Conservation (phyloP, 441 rosid genomes). For the Flueggea neowawraea region DNA sequence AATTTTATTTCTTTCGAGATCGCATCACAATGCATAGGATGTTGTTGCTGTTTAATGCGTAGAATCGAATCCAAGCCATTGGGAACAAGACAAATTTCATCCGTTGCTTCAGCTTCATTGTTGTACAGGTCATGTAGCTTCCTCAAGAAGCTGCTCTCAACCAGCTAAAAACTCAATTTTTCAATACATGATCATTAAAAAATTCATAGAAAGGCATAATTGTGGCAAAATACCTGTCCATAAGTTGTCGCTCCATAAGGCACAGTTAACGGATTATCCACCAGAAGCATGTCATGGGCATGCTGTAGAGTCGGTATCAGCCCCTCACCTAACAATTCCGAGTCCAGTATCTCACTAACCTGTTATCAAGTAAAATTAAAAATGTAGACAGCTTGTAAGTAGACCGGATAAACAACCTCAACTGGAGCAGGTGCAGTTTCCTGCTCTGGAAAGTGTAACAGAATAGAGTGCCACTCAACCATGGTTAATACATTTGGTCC, state of each 20-base stretch:
- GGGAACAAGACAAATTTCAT: constrained; percentile 67
- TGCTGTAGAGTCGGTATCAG: constrained; percentile 92
- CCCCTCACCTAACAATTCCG: constrained; percentile 96
- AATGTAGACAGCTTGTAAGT: too few species aligned
- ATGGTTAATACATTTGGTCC: too few species aligned
- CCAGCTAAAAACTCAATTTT: constrained; percentile 38
- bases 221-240: constrained; percentile 63
- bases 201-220: neutral
- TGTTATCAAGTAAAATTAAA: constrained; percentile 19
- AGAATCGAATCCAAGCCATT: constrained; percentile 49
- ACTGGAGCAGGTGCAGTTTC: neutral
- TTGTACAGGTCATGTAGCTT: constrained; percentile 63
- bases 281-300: constrained; percentile 82
- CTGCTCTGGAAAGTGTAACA: too few species aligned
- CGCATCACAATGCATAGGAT: constrained; percentile 87
- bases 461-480: too few species aligned
- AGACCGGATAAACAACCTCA: neutral
- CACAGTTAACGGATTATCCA: constrained; percentile 75
- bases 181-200: neutral
- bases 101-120: constrained; percentile 50
- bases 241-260: constrained; percentile 84
- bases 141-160: constrained; percentile 70
- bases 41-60: constrained; percentile 55
- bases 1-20: constrained; percentile 61
- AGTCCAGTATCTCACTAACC: constrained; percentile 97